Conservation (phyloP, 345 rosid genomes). For the Rhodamnia rubescens region DNA sequence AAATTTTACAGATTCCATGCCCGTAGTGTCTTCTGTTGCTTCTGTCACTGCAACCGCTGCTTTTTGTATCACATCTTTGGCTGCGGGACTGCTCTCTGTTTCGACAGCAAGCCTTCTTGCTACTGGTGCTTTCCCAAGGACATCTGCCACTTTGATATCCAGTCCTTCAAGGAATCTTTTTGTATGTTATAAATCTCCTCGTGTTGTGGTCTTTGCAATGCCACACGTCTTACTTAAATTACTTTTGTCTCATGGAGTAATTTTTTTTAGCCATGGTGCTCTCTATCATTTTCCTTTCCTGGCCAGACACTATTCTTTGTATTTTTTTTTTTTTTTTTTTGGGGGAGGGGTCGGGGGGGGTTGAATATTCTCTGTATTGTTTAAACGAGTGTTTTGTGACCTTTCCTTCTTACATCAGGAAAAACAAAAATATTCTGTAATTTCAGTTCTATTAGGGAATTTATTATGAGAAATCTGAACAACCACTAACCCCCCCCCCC, state of each 20-base stretch:
- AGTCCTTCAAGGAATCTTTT: slow-evolving; percentile 75
- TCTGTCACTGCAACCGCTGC: slow-evolving; percentile 37
- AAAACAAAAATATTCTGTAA: background rate
- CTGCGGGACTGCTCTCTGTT: slow-evolving; percentile 63
- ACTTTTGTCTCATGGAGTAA: background rate
- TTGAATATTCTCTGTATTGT: background rate
- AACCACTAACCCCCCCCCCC: background rate
- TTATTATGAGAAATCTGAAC: background rate
- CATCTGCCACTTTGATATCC: slow-evolving; percentile 37
- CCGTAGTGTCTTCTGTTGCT: slow-evolving; percentile 37
- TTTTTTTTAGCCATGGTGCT: background rate
- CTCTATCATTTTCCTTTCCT: background rate
- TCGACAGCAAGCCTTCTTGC: slow-evolving; percentile 78
- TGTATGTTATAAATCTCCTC: slow-evolving; percentile 26
- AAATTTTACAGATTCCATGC: slow-evolving; percentile 50
- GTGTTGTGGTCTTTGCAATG: background rate
- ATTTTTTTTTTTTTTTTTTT: too few relatives aligned
- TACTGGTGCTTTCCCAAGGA: slow-evolving; percentile 50
- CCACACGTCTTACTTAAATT: background rate
- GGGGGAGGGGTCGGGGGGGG: too few relatives aligned
- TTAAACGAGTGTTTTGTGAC: background rate
- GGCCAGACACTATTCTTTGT: background rate
- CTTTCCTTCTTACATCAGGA: background rate
- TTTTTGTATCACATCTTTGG: slow-evolving; percentile 44
- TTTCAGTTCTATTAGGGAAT: background rate